Evolutionary conservation across 306 rosid genomes (phyloP), one percentile per base, ranked within the genome.

Genomic region (Sicyos baderoa): DNA sequence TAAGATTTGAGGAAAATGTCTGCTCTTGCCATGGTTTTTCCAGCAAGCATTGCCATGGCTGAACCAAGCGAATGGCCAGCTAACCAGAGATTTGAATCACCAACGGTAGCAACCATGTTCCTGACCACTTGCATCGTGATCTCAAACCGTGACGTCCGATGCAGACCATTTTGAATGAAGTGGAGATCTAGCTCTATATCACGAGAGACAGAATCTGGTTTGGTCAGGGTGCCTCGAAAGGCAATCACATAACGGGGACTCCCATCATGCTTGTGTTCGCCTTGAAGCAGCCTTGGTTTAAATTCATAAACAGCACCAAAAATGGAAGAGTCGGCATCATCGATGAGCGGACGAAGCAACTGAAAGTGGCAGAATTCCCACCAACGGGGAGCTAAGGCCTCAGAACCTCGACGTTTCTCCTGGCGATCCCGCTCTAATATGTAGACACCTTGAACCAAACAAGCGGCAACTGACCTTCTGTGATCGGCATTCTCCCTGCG

Each of bases 41-140:
- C 99, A 19, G 82, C 61, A 55, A 90, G 96, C 96, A 93, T 72
- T 73, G 91, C 94, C 83, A 93, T 79, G 73, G 86, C 91, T 45
- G 99, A 90, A 72, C 99, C 99, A 4, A 93, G 74, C 14, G 99
- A 93, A 71, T 93, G 99, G 12, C 99, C 99, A 0, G 96, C 86
- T 72, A 93, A 76, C 99, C 99, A 93, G 72, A 90, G 72, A 64
- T 80, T 77, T 32, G 96, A 86, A 79, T 71, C 90, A 22, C 91
- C 95, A 6, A 50, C 82, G 16, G 87, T 23, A 27, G 95, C 91
- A 73, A 81, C 94, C 87, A 81, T 84, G 72, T 86, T 83, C 32
- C 86, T 78, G 6, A 86, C 88, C 67, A 91, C 89, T 81, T 82
- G 84, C 62, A 86, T 85, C 1, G 97, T 90, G 68, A 81, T 86